Base-by-base conservation (phyloP, 2,329 filamentous ascomycete genomes). In the Ceratocystis cubensis region DNA sequence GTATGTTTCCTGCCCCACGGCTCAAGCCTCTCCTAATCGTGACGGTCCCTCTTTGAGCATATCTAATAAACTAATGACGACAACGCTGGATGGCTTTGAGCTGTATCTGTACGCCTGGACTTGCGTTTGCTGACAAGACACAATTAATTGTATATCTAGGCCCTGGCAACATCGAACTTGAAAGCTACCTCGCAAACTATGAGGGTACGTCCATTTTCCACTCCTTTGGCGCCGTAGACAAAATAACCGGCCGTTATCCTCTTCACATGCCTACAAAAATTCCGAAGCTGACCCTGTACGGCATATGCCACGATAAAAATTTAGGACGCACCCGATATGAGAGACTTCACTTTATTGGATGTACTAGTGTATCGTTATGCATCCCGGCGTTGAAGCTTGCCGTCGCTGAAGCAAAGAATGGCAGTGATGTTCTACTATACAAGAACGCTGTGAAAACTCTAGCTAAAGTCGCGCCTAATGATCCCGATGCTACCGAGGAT, bases 181-280 rank as follows among this genome's bases (percentile, higher is more conserved):
- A 96, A 69, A 84, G 88, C 46, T 97, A 96, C 75, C 88, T 96
- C 63, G 82, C 87, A 70, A 96, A 96, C 73, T 99, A 97, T 76
- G 82, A 80, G 74, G 91, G 92, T 92, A 77, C 59, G 78, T 48
- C 20, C n/a, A n/a, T 10, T 48, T 22, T 4, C 17, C 46, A n/a
- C 46, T 3, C 15, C 46, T 48, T 22, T 48, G 15, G n/a, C n/a
- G 46, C 17, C 48, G 7, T 25, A 25, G 7, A 20, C 48, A 5
- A 5, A 22, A 25, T 13, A 20, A 25, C 48, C 17, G 10, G 37
- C 37, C 13, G 37, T 41, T 41, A 41, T 8, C 10, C 37, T 10
- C 37, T 41, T 5, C 37, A 15, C 8, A 41, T 41, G 37, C 4
- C 37, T 41, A 13, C 17, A 25, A 22, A n/a, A 53, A 8, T 6